Evolutionary conservation across 2,329 filamentous ascomycete genomes (phyloP).

Genomic region (Fusarium decemcellulare): DNA sequence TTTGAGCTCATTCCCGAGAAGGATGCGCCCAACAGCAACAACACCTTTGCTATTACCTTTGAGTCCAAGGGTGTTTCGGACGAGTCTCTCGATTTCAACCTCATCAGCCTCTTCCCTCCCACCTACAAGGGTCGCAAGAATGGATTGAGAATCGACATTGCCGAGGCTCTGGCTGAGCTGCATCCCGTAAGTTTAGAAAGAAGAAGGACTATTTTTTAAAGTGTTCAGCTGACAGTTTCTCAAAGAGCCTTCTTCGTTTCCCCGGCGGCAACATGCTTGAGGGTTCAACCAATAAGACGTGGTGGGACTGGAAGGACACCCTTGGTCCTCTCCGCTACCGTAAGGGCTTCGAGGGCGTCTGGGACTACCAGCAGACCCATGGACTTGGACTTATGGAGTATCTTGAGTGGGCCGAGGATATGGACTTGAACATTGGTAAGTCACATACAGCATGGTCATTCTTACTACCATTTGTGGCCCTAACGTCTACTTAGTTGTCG

Average conservation of each 20-base stretch:
- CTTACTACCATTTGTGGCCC: too few relatives aligned
- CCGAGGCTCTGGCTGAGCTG: conserved; percentile 64
- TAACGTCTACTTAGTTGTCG: conserved; percentile 58
- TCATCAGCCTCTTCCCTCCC: conserved; percentile 72
- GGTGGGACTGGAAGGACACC: conserved; percentile 68
- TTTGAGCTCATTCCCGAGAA: conserved; percentile 59
- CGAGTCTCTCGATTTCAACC: conserved; percentile 67
- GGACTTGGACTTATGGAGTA: conserved; percentile 75
- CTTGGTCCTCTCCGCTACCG: conserved; percentile 68
- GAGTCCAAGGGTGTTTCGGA: conserved; percentile 56
- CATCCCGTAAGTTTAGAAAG: conserved; percentile 57
- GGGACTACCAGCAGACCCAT: conserved; percentile 74
- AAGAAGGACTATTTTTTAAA: neutral
- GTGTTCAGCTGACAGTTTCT: neutral
- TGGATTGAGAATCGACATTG: conserved; percentile 70
- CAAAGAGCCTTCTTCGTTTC: conserved; percentile 70
- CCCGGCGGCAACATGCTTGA: conserved; percentile 77
- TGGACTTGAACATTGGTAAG: conserved; percentile 67
- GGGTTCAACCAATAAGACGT: conserved; percentile 58
- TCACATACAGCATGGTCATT: neutral
- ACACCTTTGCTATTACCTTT: conserved; percentile 69
- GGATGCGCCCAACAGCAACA: conserved; percentile 68
- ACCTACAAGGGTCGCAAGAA: conserved; percentile 72
- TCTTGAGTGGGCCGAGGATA: conserved; percentile 72
- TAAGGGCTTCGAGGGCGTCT: conserved; percentile 69